Conservation (phyloP, 2,329 filamentous ascomycete species). For the Penicillium decumbens region DNA sequence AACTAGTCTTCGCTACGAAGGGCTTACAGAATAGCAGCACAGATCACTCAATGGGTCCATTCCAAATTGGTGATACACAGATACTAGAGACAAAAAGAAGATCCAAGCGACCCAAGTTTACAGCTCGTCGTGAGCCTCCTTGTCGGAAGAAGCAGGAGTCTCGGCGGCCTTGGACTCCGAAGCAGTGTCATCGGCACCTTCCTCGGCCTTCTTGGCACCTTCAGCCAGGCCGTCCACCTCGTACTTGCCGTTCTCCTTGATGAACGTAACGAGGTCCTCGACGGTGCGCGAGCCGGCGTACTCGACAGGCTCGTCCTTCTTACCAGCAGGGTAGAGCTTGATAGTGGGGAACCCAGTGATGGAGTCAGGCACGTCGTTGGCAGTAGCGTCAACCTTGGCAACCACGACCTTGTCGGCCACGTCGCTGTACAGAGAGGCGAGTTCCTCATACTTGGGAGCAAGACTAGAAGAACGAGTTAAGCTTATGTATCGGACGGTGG, state of each 20-base stretch:
- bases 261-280: conserved; percentile 86
- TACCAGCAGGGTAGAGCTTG: conserved; percentile 91
- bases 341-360: conserved; percentile 98
- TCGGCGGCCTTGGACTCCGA: conserved; percentile 19
- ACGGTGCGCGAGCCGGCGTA: conserved; percentile 85
- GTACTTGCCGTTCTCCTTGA: conserved; percentile 93
- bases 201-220: conserved; percentile 53
- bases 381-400: conserved; percentile 92
- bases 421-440: conserved; percentile 53
- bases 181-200: conserved; percentile 31
- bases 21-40: background rate
- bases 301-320: conserved; percentile 77
- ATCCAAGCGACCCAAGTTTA: conserved; percentile 20
- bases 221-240: conserved; percentile 63
- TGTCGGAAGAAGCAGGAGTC: conserved; percentile 24
- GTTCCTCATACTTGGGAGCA: conserved; percentile 64
- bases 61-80: conserved; percentile 19
- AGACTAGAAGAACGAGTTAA: conserved; percentile 40
- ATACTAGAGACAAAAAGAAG: background rate
- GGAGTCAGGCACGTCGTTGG: conserved; percentile 95
- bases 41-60: conserved; percentile 4
- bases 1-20: background rate
- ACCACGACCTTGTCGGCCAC: conserved; percentile 58
- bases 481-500: background rate
- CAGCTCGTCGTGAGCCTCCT: conserved; percentile 38